Conservation (phyloP, 1,284 basidiomycete genomes). For the Boletus semigastroideus region DNA sequence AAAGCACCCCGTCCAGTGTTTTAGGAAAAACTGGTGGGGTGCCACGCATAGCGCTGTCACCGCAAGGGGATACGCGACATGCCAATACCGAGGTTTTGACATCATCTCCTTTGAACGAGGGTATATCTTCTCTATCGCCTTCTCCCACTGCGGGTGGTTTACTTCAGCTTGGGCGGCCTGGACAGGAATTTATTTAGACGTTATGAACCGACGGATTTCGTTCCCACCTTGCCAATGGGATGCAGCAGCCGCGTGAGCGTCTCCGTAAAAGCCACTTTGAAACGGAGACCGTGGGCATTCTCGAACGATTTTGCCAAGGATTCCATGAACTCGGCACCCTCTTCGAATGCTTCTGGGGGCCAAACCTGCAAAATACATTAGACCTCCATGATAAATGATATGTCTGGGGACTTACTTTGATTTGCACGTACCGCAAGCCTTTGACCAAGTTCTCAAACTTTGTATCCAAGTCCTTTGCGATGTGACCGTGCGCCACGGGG, state of each 20-base stretch:
- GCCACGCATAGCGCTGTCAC: slow-evolving; percentile 86
- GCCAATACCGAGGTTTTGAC: slow-evolving; percentile 90
- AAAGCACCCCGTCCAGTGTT: slow-evolving; percentile 76
- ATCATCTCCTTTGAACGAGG: slow-evolving; percentile 87
- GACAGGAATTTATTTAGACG: slow-evolving; percentile 4
- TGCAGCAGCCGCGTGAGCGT: slow-evolving; percentile 79
- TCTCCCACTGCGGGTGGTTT: slow-evolving; percentile 93
- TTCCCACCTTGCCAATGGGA: slow-evolving; percentile 80
- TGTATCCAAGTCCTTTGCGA: slow-evolving; percentile 76
- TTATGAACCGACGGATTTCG: neutral
- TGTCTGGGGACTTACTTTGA: slow-evolving; percentile 55
- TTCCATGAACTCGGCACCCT: slow-evolving; percentile 90
- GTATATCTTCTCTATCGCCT: slow-evolving; percentile 84
- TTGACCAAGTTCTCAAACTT: slow-evolving; percentile 82
- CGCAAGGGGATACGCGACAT: slow-evolving; percentile 82
- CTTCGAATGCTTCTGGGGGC: slow-evolving; percentile 92
- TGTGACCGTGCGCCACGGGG: slow-evolving; percentile 70
- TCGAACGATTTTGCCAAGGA: slow-evolving; percentile 81
- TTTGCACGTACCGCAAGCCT: slow-evolving; percentile 76
- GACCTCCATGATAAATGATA: neutral
- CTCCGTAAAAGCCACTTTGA: slow-evolving; percentile 89
- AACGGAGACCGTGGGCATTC: slow-evolving; percentile 78
- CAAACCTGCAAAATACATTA: slow-evolving; percentile 61
- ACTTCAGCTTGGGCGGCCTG: slow-evolving; percentile 95
- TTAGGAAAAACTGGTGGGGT: slow-evolving; percentile 82